These are phyloP conservation scores for Strobilomyces confusus DNA, from an alignment of 768 basidiomycete species.

Conservation along the genomic window DNA sequence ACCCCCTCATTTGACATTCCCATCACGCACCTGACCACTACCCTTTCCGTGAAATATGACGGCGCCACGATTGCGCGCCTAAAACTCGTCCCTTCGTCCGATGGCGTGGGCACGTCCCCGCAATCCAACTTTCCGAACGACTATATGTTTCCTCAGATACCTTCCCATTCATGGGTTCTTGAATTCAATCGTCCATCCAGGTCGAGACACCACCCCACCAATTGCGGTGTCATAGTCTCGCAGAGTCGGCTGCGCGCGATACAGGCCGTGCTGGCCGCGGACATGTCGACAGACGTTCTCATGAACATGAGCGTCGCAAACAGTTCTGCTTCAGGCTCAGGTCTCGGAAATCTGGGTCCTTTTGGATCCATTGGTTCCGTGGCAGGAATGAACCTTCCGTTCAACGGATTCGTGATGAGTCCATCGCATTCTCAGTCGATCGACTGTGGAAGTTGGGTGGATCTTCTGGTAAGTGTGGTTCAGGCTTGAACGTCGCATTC, in stretches of 20 bases:
- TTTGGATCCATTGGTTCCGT: conserved; percentile 23
- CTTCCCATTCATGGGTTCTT: conserved; percentile 54
- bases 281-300: conserved; percentile 21
- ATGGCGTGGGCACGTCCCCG: conserved; percentile 10
- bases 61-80: conserved; percentile 59
- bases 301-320: conserved; percentile 20
- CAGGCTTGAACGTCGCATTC: background rate
- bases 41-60: conserved; percentile 37
- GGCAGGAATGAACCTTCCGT: conserved; percentile 22
- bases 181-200: conserved; percentile 54
- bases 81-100: conserved; percentile 33
- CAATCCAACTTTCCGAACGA: conserved; percentile 22
- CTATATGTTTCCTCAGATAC: conserved; percentile 20
- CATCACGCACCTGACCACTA: too few relatives aligned
- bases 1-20: too few relatives aligned
- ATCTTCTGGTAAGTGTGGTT: conserved; percentile 27
- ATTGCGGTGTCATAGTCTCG: conserved; percentile 61
- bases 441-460: conserved; percentile 27
- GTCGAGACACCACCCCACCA: conserved; percentile 38
- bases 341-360: conserved; percentile 22
- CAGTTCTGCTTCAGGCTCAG: conserved; percentile 9
- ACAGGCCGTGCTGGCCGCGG: conserved; percentile 52
- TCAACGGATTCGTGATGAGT: conserved; percentile 20
- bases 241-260: conserved; percentile 73
- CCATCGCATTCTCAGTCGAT: conserved; percentile 20